These are phyloP conservation scores for Hygrophila difformis DNA, from an alignment of 257 asterid species.

Conservation along the genomic window DNA sequence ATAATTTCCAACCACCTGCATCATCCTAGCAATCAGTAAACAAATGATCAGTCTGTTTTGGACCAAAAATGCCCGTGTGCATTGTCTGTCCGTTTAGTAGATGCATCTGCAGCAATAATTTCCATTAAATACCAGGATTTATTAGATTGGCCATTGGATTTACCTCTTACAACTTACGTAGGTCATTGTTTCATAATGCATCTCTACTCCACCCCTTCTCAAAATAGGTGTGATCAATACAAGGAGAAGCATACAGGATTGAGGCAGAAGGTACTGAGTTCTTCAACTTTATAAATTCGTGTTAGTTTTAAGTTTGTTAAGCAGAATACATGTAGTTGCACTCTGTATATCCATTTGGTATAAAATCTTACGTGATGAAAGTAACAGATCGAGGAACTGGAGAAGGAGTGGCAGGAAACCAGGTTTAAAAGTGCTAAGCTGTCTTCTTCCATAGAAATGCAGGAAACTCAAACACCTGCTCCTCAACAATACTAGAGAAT, in stretches of 20 bases:
- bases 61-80: background rate
- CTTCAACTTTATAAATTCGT: background rate
- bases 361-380: background rate
- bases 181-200: slow-evolving; percentile 13
- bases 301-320: background rate
- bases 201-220: slow-evolving; percentile 9
- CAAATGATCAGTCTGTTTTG: background rate
- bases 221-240: slow-evolving; percentile 53
- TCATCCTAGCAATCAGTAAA: too few species aligned
- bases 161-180: background rate
- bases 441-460: slow-evolving; percentile 39
- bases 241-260: slow-evolving; percentile 46
- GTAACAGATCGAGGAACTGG: slow-evolving; percentile 64
- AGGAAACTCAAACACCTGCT: slow-evolving; percentile 36
- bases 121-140: background rate
- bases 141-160: background rate
- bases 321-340: too few species aligned
- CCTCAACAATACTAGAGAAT: slow-evolving; percentile 13
- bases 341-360: background rate
- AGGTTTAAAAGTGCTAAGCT: slow-evolving; percentile 46
- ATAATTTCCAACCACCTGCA: too few species aligned
- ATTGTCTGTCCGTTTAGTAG: background rate
- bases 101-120: too few species aligned
- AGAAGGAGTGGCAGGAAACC: slow-evolving; percentile 54
- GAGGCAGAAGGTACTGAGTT: slow-evolving; percentile 33